phyloP scores from a whole-genome alignment of 768 basidiomycete genomes.

The Calocybe cyanea region DNA sequence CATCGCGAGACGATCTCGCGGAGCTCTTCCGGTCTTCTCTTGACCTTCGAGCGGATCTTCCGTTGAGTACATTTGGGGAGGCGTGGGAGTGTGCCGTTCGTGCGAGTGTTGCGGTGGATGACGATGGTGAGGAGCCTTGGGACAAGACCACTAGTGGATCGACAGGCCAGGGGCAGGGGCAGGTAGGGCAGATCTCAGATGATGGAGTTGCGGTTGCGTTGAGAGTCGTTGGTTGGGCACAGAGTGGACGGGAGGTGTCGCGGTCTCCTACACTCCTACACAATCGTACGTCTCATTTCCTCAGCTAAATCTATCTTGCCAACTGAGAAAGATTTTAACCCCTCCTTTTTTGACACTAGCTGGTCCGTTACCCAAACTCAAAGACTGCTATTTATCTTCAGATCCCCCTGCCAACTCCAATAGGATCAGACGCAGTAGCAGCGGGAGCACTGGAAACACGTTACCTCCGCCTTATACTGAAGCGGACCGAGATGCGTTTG shows the following conservation, averaged over 20 bases:
- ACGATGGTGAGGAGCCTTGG: no score
- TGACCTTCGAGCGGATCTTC: conserved; percentile 39
- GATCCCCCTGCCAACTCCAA: no score
- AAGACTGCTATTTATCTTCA: conserved; percentile 21
- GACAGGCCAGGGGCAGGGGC: conserved; percentile 56
- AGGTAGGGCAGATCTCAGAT: conserved; percentile 50
- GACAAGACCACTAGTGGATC: no score
- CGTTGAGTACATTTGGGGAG: conserved; percentile 49
- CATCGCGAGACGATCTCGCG: conserved; percentile 43
- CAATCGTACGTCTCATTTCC: conserved; percentile 37
- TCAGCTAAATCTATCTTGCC: background rate
- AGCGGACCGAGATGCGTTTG: conserved; percentile 52
- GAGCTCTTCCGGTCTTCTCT: conserved; percentile 51
- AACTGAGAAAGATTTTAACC: conserved; percentile 3
- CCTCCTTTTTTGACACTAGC: conserved; percentile 27
- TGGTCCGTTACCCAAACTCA: conserved; percentile 44
- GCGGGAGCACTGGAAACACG: conserved; percentile 9
- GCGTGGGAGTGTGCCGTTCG: conserved; percentile 69
- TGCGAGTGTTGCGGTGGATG: no score
- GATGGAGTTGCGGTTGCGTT: conserved; percentile 57
- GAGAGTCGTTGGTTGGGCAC: conserved; percentile 63
- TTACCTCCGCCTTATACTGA: conserved; percentile 43
- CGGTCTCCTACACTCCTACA: conserved; percentile 37
- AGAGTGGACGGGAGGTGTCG: conserved; percentile 42
- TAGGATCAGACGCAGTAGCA: conserved; percentile 8